Evolutionary conservation across 805 yeast species (phyloP).

Genomic region (Henningerozyma blattae): DNA sequence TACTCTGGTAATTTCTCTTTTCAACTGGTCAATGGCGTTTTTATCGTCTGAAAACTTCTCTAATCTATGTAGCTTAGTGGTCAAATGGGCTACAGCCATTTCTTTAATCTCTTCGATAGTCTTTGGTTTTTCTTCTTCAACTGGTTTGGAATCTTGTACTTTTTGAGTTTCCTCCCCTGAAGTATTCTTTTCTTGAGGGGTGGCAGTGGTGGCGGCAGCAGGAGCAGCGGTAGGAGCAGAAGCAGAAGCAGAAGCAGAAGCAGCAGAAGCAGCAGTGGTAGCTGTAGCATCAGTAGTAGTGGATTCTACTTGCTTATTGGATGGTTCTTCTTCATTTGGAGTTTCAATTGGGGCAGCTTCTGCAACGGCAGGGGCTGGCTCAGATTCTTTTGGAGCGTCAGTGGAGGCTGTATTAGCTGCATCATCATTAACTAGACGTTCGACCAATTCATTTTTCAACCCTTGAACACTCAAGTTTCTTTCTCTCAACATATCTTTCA

Average conservation of each 20-base stretch:
- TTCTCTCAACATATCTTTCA: conserved; percentile 62
- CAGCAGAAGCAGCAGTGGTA: neutral
- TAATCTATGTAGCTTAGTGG: conserved; percentile 57
- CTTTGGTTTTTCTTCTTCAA: conserved; percentile 21
- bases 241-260: conserved; percentile 1
- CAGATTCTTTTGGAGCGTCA: conserved; percentile 1
- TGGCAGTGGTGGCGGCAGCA: conserved; percentile 6
- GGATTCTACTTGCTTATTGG: too few species aligned
- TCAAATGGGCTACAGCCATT: conserved; percentile 54
- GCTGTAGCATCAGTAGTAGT: conserved; percentile 2
- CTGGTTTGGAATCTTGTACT: conserved; percentile 3
- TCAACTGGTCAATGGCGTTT: conserved; percentile 47
- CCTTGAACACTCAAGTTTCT: conserved; percentile 64
- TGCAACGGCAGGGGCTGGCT: conserved; percentile 1
- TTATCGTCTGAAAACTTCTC: conserved; percentile 66
- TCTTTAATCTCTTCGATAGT: conserved; percentile 62
- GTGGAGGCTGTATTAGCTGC: conserved; percentile 5
- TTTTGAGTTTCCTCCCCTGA: too few species aligned
- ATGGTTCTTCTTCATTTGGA: too few species aligned
- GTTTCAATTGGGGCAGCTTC: conserved; percentile 1
- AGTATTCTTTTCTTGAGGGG: too few species aligned
- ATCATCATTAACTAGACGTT: conserved; percentile 31
- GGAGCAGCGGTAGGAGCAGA: conserved; percentile 10
- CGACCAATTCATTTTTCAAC: conserved; percentile 65
- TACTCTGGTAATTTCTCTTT: conserved; percentile 36